Evolutionary conservation across 805 yeast genomes (phyloP), one percentile per base, ranked within the genome.

Genomic region (Nakazawaea wickerhamii): DNA sequence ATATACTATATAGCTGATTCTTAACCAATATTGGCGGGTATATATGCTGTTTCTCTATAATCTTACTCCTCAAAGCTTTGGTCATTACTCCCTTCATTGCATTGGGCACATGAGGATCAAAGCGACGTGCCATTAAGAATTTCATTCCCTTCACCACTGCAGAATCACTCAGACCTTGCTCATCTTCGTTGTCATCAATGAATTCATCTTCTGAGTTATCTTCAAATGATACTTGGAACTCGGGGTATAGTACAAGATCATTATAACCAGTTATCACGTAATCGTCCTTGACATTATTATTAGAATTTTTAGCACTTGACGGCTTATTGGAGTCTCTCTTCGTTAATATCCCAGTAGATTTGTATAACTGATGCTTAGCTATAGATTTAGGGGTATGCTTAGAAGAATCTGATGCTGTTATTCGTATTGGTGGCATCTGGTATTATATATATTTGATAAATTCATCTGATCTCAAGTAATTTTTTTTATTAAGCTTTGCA

Each of bases 1-100:
- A 71, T 9, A 77, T 49, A 1, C 81, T 60, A 49, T 77, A 77
- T 4, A 78, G 49, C 46, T 77, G 82, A 25, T 66, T 65, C 13
- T 17, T 25, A 10, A 65, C 46, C 1, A 75, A 62, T 7, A 73
- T 57, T 28, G 68, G 56, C 0, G 79, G 76, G 38, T 53, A 57
- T 3, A 48, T 40, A 10, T 38, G 19, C 28, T 60, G 46, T 17
- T 46, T 49, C 22, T 46, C 36, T 5, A 33, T 33, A 10, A 55
- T 48, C 26, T 48, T 51, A 13, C 49, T 45, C 35, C 48, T 57
- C 17, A 52, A 49, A 11, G 38, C 47, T 21, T 45, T 46, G 2
- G 56, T 52, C 8, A 57, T 40, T 11, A 50, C 54, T n/a, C 55
- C 51, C 36, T 53, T 50, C 25, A 52, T 20, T 43, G 52, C 35